Base-by-base conservation (phyloP, 148 eudicot species). In the Rhododendron vialii region DNA sequence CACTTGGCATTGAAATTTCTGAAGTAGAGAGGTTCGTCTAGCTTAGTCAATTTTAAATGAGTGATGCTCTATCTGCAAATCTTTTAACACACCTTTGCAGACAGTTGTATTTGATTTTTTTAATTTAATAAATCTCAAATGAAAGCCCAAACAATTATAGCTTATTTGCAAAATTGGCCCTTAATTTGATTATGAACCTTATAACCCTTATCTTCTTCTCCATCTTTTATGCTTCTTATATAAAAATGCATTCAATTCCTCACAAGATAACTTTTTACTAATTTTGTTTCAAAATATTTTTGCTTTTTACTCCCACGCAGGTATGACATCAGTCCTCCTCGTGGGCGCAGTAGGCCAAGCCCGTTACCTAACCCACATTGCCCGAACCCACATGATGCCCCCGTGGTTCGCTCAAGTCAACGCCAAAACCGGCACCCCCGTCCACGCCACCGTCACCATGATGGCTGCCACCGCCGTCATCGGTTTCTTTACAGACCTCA, bases 301-400 rank as follows among this genome's bases (percentile, higher is more conserved):
- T 53, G 57, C 18, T 15, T 14, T 53, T 28, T 69, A 69, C 28
- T 30, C 2, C 33, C 18, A 28, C 12, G 14, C 76, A 71, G 76
- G 76, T 7, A 92, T 92, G 95, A 90, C 93, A 41, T 90, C 95
- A 0, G 95, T 91, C 2, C 53, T 93, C 63, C 84, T 93, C 0
- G 90, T 87, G 4, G 69, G 61, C 18, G 90, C 88, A 18, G 86
- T 93, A 4, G 90, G 91, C n/a, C 91, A 93, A 77, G 91, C 93
- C 35, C 89, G 95, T 22, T 93, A 93, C 80, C 65, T 91, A 17
- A 92, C 94, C 65, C 94, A 92, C 89, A 90, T 92, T 36, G 91
- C 94, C 7, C 85, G 94, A 9, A 88, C 94, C 33, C 94, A 91
- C 88, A 87, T 92, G 93, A 86, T 88, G 83, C 93, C 93, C 2